phyloP scores from a whole-genome alignment of 1,284 basidiomycete genomes.

The Cryptococcus jaspeensis region DNA sequence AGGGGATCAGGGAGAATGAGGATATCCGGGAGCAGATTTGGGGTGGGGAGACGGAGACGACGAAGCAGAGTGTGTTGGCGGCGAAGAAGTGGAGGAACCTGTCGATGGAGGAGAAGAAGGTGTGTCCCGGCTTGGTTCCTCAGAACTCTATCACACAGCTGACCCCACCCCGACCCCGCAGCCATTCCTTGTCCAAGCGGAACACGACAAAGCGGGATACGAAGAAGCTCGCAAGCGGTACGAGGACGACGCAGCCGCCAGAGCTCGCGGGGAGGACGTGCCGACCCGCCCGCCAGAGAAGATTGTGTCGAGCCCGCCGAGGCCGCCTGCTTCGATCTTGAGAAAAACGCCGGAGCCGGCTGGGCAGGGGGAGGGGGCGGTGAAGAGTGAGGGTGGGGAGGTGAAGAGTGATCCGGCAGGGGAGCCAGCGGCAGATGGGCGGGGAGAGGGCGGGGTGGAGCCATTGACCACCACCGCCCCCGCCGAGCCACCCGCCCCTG shows the following conservation, averaged over 20 bases:
- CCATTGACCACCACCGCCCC: constrained; percentile 7
- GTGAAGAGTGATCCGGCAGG: no score
- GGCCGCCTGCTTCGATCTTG: constrained; percentile 3
- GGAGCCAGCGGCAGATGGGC: background rate
- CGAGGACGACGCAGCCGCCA: constrained; percentile 37
- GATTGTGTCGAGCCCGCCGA: constrained; percentile 6
- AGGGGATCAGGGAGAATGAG: constrained; percentile 72
- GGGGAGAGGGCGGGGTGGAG: background rate
- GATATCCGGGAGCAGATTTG: constrained; percentile 74
- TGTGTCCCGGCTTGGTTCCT: no score
- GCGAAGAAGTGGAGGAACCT: constrained; percentile 89
- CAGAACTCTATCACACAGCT: no score
- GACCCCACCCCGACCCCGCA: constrained; percentile 43
- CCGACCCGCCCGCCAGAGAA: constrained; percentile 16
- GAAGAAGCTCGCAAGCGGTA: constrained; percentile 56
- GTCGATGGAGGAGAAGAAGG: constrained; percentile 87
- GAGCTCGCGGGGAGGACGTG: constrained; percentile 37
- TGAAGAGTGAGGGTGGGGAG: constrained; percentile 1
- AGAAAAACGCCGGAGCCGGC: no score
- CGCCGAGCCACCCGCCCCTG: constrained; percentile 7
- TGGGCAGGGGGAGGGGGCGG: background rate
- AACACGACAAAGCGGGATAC: constrained; percentile 89
- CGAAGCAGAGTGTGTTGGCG: constrained; percentile 89
- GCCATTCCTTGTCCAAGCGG: constrained; percentile 87
- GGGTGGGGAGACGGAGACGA: constrained; percentile 90